Conservation (phyloP, 2,329 filamentous ascomycete genomes). For the Apiospora sp. region DNA sequence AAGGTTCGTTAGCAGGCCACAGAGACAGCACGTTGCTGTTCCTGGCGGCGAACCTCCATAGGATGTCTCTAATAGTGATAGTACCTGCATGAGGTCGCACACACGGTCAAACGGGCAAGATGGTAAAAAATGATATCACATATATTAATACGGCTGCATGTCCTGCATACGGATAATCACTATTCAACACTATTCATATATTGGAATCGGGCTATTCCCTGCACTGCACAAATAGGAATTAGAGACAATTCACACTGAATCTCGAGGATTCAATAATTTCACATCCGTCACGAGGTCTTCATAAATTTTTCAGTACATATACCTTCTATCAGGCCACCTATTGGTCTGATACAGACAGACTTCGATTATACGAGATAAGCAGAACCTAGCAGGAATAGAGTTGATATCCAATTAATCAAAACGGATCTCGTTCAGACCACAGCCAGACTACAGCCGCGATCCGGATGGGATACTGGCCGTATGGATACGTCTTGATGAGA, state of each 20-base stretch:
- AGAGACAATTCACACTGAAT: neutral
- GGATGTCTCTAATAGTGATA: constrained; percentile 15
- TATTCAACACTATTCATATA: neutral
- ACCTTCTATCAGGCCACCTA: neutral
- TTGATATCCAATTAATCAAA: neutral
- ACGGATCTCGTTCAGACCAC: neutral
- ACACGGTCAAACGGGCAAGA: neutral
- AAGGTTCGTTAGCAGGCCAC: neutral
- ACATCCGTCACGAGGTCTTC: neutral
- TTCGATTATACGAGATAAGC: neutral
- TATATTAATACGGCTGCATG: neutral
- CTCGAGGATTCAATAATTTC: neutral
- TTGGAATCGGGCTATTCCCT: neutral
- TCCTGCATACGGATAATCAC: neutral
- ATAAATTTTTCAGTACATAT: neutral
- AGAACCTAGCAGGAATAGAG: neutral
- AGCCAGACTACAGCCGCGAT: neutral
- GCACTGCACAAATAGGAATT: neutral
- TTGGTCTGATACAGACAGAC: neutral
- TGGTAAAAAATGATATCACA: constrained; percentile 15
- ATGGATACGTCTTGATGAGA: neutral
- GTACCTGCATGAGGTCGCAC: constrained; percentile 6
- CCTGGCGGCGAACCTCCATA: constrained; percentile 1
- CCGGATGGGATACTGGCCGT: neutral
- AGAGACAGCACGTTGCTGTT: constrained; percentile 1